A percentile compares a stretch with the other conserved stretches of the same genome.
Evolutionary conservation across 495 filamentous ascomycete species (phyloP).

Genomic region (Podospora fimiseda): DNA sequence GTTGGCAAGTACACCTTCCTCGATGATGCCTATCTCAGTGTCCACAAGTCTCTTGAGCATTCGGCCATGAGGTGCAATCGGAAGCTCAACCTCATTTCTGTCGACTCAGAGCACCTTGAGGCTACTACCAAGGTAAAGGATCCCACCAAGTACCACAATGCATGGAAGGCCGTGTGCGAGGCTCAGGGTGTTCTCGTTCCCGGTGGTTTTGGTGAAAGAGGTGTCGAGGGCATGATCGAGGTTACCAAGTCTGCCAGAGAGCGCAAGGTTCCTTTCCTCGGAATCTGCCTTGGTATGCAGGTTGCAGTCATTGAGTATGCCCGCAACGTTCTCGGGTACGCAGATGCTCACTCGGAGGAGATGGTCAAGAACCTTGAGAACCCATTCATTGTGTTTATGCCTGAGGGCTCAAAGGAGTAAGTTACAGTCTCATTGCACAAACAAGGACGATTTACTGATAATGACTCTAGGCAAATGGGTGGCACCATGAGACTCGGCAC

Average conservation of each 20-base stretch:
- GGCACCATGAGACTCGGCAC: constrained; percentile 90
- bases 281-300: constrained; percentile 94
- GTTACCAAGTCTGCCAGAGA: constrained; percentile 78
- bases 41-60: constrained; percentile 83
- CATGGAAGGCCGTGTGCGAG: constrained; percentile 66
- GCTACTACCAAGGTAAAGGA: constrained; percentile 45
- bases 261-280: constrained; percentile 74
- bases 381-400: constrained; percentile 81
- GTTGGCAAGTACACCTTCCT: constrained; percentile 87
- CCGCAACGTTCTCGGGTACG: constrained; percentile 59
- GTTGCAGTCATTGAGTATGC: constrained; percentile 87
- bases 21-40: constrained; percentile 72
- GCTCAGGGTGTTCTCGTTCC: constrained; percentile 37
- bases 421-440: not conserved
- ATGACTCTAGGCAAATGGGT: constrained; percentile 55
- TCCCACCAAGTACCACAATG: constrained; percentile 75
- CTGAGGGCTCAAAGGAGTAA: constrained; percentile 51
- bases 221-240: constrained; percentile 81
- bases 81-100: constrained; percentile 75
- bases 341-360: constrained; percentile 59
- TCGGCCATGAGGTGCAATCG: constrained; percentile 76
- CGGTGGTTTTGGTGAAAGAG: constrained; percentile 81
- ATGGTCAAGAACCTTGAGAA: constrained; percentile 51
- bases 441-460: not conserved
- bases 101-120: constrained; percentile 82